These are phyloP conservation scores for Aegilops umbellulata DNA, from an alignment of 176 grass and related monocot genomes.

Conservation along the genomic window DNA sequence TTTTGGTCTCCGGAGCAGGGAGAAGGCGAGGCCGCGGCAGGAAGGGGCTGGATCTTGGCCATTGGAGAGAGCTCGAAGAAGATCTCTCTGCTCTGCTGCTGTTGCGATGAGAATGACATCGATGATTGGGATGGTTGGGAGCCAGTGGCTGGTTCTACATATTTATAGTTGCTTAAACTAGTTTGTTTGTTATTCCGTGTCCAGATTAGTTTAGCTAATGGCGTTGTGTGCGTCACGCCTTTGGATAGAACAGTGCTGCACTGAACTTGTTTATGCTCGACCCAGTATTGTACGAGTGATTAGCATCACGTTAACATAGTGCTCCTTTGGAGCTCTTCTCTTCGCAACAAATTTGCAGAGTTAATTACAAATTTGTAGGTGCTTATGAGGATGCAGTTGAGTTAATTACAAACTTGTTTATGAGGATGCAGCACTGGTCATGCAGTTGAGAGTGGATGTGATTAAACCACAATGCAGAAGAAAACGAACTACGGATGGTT, in stretches of 20 bases:
- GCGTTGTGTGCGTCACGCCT: conserved; percentile 8
- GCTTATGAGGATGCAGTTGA: no score
- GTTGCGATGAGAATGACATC: not conserved
- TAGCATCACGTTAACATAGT: conserved; percentile 11
- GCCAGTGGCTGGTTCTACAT: not conserved
- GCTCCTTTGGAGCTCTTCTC: not conserved
- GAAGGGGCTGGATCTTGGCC: conserved; percentile 38
- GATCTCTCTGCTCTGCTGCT: not conserved
- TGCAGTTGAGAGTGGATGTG: not conserved
- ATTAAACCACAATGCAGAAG: not conserved
- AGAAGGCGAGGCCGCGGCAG: not conserved
- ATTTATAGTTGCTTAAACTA: not conserved
- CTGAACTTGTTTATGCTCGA: conserved; percentile 28
- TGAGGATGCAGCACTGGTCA: no score
- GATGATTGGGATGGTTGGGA: not conserved
- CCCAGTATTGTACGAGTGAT: conserved; percentile 6
- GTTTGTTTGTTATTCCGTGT: not conserved
- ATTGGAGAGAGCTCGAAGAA: not conserved
- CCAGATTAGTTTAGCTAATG: no score
- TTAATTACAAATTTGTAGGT: no score
- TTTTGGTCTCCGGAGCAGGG: not conserved
- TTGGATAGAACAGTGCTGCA: not conserved
- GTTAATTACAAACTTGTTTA: no score
- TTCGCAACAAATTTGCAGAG: no score
- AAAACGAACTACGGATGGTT: not conserved